Evolutionary conservation across 495 filamentous ascomycete species (phyloP).

Genomic region (Annulohypoxylon nitens): DNA sequence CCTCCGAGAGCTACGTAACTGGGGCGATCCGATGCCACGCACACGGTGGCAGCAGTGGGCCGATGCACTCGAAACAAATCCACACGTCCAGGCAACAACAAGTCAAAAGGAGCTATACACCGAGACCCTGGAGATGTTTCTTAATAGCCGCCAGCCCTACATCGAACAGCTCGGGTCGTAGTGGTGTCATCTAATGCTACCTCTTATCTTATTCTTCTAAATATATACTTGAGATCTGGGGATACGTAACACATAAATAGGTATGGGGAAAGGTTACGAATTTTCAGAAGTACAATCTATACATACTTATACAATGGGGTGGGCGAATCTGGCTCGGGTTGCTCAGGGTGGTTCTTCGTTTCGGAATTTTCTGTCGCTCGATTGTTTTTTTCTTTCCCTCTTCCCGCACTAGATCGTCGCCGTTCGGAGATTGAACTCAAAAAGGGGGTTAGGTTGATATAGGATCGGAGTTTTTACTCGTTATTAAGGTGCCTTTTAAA

Average conservation of each 20-base stretch:
- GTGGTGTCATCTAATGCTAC: not conserved
- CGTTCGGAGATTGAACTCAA: not conserved
- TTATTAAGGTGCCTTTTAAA: not conserved
- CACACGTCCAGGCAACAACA: conserved; percentile 81
- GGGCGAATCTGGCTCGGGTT: conserved; percentile 4
- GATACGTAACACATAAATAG: conserved; percentile 60
- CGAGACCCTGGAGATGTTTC: conserved; percentile 75
- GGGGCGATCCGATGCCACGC: conserved; percentile 77
- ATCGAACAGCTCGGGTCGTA: conserved; percentile 37
- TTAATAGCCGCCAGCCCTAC: conserved; percentile 51
- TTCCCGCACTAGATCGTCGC: not conserved
- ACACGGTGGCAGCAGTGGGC: conserved; percentile 84
- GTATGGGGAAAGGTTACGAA: conserved; percentile 52
- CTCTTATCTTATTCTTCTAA: conserved; percentile 10
- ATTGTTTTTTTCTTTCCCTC: not conserved
- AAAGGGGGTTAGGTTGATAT: conserved; percentile 8
- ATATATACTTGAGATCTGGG: conserved; percentile 52
- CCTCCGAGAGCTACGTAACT: conserved; percentile 82
- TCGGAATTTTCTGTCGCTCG: not conserved
- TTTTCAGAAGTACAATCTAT: conserved; percentile 36
- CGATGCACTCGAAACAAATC: conserved; percentile 81
- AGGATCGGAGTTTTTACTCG: conserved; percentile 24
- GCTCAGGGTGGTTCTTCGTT: not conserved
- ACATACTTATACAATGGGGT: conserved; percentile 33
- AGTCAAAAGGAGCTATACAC: conserved; percentile 80